Conservation (phyloP, 495 filamentous ascomycete genomes). For the Sporormia fimetaria region DNA sequence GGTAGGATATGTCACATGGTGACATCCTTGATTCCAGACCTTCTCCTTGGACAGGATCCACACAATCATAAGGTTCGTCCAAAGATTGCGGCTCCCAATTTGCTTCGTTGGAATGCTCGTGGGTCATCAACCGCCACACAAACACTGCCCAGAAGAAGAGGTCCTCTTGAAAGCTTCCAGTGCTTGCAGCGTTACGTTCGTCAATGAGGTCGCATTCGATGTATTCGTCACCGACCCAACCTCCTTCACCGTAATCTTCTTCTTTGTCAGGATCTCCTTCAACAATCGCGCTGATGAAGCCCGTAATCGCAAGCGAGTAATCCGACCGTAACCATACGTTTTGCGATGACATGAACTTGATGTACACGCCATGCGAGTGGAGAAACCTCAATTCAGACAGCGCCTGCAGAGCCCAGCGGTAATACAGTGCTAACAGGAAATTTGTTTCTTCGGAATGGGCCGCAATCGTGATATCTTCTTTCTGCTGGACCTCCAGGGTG, state of each 20-base stretch:
- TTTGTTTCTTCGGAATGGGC: too few relatives aligned
- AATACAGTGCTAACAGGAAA: background rate
- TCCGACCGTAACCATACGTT: slow-evolving; percentile 1
- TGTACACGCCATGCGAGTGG: background rate
- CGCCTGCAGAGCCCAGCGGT: background rate
- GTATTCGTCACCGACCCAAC: background rate
- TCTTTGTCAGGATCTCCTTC: background rate
- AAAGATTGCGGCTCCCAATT: background rate
- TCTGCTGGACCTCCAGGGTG: background rate
- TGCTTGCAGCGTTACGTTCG: too few relatives aligned
- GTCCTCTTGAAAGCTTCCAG: background rate
- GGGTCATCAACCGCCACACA: background rate
- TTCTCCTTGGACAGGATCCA: background rate
- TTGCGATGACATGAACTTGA: background rate
- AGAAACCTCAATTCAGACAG: background rate
- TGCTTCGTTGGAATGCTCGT: background rate
- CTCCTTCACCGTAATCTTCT: background rate
- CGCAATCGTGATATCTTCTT: background rate
- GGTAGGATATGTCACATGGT: background rate
- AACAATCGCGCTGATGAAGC: background rate
- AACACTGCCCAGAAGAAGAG: background rate
- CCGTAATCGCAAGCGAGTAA: background rate
- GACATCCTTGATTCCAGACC: background rate
- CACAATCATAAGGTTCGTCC: background rate
- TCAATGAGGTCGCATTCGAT: too few relatives aligned